phyloP scores from a whole-genome alignment of 2,329 filamentous ascomycete species.

The Alternaria longipes region DNA sequence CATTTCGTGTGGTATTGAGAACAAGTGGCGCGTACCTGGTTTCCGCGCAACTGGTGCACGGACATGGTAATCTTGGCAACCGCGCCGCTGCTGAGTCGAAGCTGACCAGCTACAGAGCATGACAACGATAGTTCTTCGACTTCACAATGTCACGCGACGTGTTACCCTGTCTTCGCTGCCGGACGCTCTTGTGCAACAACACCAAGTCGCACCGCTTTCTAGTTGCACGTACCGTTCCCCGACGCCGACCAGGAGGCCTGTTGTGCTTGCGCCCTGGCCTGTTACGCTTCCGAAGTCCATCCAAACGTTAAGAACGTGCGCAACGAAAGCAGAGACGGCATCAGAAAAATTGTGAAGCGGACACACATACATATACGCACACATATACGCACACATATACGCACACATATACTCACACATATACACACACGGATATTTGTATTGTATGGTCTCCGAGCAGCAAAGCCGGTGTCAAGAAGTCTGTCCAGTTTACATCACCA shows the following conservation, averaged over 20 bases:
- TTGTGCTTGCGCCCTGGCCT: not conserved
- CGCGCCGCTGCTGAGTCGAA: conserved; percentile 9
- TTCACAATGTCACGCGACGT: conserved; percentile 6
- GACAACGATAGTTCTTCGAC: conserved; percentile 3
- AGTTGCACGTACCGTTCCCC: too few species aligned
- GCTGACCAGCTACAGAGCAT: conserved; percentile 6
- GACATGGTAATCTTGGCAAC: conserved; percentile 7
- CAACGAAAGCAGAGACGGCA: conserved; percentile 2
- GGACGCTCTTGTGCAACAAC: not conserved
- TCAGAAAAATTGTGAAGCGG: conserved; percentile 1
- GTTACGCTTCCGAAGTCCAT: conserved; percentile 6
- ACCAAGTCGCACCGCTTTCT: not conserved
- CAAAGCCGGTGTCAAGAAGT: conserved; percentile 3
- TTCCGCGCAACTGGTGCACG: not conserved
- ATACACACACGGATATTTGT: too few species aligned
- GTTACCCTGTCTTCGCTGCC: conserved; percentile 3
- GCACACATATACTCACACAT: too few species aligned
- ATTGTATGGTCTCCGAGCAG: not conserved
- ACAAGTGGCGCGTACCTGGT: not conserved
- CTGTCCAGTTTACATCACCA: conserved; percentile 1
- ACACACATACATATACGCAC: not conserved
- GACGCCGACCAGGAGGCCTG: conserved; percentile 4
- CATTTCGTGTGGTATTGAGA: not conserved
- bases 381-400: too few species aligned
- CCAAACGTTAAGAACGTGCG: conserved; percentile 4